phyloP scores from a whole-genome alignment of 106 monocot genomes.

The Ottelia alismoides region DNA sequence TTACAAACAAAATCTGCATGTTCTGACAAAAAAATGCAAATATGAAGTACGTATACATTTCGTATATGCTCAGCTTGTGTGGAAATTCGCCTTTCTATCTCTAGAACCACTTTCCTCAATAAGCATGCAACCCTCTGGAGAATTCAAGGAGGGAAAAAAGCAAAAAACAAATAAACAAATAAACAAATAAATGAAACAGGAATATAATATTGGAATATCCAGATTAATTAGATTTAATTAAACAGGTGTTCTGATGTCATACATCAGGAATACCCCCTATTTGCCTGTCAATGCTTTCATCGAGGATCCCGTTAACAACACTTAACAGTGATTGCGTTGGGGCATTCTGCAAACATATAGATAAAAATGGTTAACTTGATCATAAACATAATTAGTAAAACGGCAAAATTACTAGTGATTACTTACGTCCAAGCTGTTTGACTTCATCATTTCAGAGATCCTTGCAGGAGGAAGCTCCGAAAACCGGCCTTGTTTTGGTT shows the following conservation, averaged over 20 bases:
- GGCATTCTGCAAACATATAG: slow-evolving; percentile 58
- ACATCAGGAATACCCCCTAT: slow-evolving; percentile 80
- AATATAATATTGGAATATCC: neutral
- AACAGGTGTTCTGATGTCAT: slow-evolving; percentile 18
- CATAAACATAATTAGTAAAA: neutral
- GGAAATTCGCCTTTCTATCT: slow-evolving; percentile 73
- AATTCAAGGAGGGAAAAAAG: neutral
- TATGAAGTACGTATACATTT: slow-evolving; percentile 37
- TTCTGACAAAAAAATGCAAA: neutral
- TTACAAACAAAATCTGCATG: neutral
- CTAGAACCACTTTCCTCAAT: slow-evolving; percentile 60
- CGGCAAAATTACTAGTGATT: neutral
- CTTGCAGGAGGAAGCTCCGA: slow-evolving; percentile 74
- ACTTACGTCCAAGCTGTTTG: slow-evolving; percentile 79
- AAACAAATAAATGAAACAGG: too few relatives aligned
- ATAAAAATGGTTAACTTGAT: neutral
- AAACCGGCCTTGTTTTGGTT: slow-evolving; percentile 57
- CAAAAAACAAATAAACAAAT: neutral
- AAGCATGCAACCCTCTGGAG: slow-evolving; percentile 49
- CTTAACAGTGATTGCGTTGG: slow-evolving; percentile 83
- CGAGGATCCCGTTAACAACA: slow-evolving; percentile 77
- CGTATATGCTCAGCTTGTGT: slow-evolving; percentile 68
- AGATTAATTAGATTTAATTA: neutral
- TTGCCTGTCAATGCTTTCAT: slow-evolving; percentile 67
- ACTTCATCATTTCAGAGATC: slow-evolving; percentile 86